phyloP scores from a whole-genome alignment of 108 stramenopile species.

The Schizochytrium sp. region DNA sequence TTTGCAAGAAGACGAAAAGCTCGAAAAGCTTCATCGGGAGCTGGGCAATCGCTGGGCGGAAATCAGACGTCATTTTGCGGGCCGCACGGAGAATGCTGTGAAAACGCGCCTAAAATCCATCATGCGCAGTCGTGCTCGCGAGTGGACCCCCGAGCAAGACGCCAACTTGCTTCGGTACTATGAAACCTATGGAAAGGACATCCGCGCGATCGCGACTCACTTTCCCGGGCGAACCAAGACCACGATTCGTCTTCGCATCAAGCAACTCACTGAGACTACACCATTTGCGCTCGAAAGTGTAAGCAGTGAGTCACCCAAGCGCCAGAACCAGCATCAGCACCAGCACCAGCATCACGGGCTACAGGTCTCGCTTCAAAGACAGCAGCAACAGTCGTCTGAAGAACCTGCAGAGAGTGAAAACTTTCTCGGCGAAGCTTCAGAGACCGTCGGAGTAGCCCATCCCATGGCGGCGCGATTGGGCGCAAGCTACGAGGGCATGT shows the following conservation, averaged over 20 bases:
- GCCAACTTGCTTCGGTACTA: background rate
- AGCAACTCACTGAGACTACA: background rate
- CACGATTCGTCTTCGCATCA: background rate
- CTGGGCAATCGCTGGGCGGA: slow-evolving; percentile 7
- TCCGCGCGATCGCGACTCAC: background rate
- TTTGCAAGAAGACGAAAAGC: background rate
- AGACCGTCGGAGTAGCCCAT: too few species aligned
- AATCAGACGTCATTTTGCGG: background rate
- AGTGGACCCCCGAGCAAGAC: background rate
- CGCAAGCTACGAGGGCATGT: too few species aligned
- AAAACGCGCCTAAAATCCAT: background rate
- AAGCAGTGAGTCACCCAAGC: too few species aligned
- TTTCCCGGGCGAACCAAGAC: background rate
- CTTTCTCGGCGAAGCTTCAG: too few species aligned
- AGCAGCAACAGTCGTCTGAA: too few species aligned
- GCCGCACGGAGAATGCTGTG: background rate
- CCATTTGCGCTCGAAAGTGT: too few species aligned
- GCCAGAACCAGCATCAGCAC: background rate
- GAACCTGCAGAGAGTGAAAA: too few species aligned
- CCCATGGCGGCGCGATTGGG: too few species aligned
- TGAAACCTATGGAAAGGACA: background rate
- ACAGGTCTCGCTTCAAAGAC: background rate
- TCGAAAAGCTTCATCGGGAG: background rate
- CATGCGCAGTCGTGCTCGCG: background rate
- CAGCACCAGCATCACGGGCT: background rate